Evolutionary conservation across 2,329 filamentous ascomycete species (phyloP).

Genomic region (Alternaria arborescens): DNA sequence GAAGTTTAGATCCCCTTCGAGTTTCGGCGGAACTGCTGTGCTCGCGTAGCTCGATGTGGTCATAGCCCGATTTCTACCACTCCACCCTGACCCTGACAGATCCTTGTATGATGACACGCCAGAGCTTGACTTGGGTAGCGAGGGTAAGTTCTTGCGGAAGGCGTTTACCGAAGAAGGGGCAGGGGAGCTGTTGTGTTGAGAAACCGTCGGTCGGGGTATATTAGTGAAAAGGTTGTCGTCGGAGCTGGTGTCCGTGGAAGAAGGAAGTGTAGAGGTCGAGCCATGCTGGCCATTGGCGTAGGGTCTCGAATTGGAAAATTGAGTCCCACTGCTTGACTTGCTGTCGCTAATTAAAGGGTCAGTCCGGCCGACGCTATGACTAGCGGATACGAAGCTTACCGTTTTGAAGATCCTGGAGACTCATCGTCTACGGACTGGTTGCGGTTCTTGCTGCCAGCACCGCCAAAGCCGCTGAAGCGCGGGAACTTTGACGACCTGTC

Average conservation of each 20-base stretch:
- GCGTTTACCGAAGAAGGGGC: constrained; percentile 31
- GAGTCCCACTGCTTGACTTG: constrained; percentile 53
- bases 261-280: constrained; percentile 52
- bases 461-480: constrained; percentile 45
- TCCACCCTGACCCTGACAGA: constrained; percentile 22
- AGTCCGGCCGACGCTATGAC: constrained; percentile 38
- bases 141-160: constrained; percentile 41
- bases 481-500: constrained; percentile 45
- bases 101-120: constrained; percentile 31
- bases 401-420: constrained; percentile 47
- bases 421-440: constrained; percentile 49
- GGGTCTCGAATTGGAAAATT: constrained; percentile 44
- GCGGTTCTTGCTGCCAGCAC: constrained; percentile 40
- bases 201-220: constrained; percentile 40
- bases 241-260: constrained; percentile 50
- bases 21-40: constrained; percentile 60
- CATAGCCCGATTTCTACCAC: constrained; percentile 50
- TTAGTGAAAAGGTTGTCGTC: constrained; percentile 50
- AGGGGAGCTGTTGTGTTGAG: constrained; percentile 43
- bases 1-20: constrained; percentile 54
- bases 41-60: constrained; percentile 61
- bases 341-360: constrained; percentile 47
- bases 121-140: constrained; percentile 35
- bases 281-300: constrained; percentile 50
- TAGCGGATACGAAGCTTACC: constrained; percentile 39